These are phyloP conservation scores for Forsythia viridissima DNA, from an alignment of 257 asterid genomes.

Conservation along the genomic window DNA sequence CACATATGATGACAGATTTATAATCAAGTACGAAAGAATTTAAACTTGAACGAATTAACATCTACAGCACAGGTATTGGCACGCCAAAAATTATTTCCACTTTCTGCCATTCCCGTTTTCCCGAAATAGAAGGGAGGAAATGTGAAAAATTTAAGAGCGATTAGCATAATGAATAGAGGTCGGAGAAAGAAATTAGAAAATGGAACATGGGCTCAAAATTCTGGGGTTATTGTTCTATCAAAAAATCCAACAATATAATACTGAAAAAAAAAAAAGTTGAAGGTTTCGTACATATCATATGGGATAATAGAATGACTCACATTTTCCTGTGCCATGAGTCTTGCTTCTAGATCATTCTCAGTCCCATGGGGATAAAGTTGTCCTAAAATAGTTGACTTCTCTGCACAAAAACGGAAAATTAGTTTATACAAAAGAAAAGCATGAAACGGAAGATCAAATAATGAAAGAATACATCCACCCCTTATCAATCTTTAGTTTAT, in stretches of 20 bases:
- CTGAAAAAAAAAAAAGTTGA: not conserved
- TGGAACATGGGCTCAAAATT: not conserved
- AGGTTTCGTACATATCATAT: slow-evolving; percentile 15
- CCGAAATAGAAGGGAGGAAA: not conserved
- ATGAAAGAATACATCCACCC: slow-evolving; percentile 12
- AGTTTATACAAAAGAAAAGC: slow-evolving; percentile 10
- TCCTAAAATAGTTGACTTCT: slow-evolving; percentile 38
- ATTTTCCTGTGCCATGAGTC: slow-evolving; percentile 38
- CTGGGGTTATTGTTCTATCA: not conserved
- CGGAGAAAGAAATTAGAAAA: not conserved
- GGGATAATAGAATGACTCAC: slow-evolving; percentile 48
- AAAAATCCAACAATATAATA: not conserved
- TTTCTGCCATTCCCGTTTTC: not conserved
- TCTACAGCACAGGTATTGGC: not conserved
- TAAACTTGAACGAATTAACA: not conserved
- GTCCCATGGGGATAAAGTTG: slow-evolving; percentile 34
- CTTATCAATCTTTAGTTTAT: slow-evolving; percentile 8
- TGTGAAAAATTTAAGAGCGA: slow-evolving; percentile 1
- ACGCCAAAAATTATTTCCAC: no score
- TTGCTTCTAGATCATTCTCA: slow-evolving; percentile 38
- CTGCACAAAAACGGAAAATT: slow-evolving; percentile 37
- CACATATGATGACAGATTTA: not conserved
- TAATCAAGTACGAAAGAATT: not conserved
- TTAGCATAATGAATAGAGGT: not conserved
- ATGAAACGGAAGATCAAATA: slow-evolving; percentile 10